phyloP scores from a whole-genome alignment of 2,329 filamentous ascomycete species.

The Colletotrichum tanaceti region DNA sequence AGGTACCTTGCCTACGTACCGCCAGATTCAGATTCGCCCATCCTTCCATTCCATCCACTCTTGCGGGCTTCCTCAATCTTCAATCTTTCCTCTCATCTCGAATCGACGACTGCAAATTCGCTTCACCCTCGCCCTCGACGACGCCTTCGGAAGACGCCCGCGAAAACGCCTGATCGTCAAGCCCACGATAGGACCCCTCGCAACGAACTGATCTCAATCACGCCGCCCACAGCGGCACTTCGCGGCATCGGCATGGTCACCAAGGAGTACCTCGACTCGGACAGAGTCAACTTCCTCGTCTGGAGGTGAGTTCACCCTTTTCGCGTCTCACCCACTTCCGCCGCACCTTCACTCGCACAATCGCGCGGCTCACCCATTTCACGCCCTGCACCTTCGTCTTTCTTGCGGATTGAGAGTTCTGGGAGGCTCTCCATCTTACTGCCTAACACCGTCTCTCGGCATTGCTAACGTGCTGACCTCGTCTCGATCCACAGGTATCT shows the following conservation, averaged over 20 bases:
- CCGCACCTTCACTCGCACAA: constrained; percentile 21
- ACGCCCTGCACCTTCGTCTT: neutral
- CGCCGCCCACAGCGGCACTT: constrained; percentile 41
- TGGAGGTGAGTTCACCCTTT: constrained; percentile 70
- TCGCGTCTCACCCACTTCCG: constrained; percentile 41
- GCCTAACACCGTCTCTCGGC: constrained; percentile 17
- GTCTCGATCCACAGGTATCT: constrained; percentile 60
- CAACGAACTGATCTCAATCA: constrained; percentile 24
- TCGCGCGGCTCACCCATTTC: constrained; percentile 32
- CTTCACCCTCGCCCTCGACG: constrained; percentile 32
- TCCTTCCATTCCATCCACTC: constrained; percentile 41
- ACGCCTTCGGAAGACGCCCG: constrained; percentile 25
- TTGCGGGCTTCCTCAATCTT: constrained; percentile 41
- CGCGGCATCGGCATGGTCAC: constrained; percentile 52
- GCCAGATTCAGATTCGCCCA: constrained; percentile 41
- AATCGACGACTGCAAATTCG: constrained; percentile 34
- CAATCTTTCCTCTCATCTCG: constrained; percentile 38
- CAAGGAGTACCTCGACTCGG: constrained; percentile 74
- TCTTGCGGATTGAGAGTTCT: constrained; percentile 5
- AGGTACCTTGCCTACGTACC: constrained; percentile 39
- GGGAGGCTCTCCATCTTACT: constrained; percentile 17
- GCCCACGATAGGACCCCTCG: neutral
- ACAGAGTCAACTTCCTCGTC: constrained; percentile 77
- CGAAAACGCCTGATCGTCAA: constrained; percentile 21
- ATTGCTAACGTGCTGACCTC: constrained; percentile 36